Conservation (phyloP, 2,329 filamentous ascomycete species). For the Pyricularia sp. region DNA sequence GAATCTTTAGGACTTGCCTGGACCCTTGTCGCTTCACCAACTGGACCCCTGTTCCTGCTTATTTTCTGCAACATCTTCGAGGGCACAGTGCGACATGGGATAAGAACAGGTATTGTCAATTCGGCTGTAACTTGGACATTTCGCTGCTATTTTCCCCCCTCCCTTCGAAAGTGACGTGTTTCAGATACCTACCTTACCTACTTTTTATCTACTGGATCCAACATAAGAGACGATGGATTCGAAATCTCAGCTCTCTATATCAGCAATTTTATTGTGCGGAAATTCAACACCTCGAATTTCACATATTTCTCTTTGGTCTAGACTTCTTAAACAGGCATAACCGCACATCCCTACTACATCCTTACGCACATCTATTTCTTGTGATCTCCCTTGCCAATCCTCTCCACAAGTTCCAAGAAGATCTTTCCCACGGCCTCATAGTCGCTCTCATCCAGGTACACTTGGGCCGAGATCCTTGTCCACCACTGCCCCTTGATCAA, state of each 20-base stretch:
- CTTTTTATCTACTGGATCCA: no score
- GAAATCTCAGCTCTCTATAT: not conserved
- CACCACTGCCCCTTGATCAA: slow-evolving; percentile 51
- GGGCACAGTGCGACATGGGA: not conserved
- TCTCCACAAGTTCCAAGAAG: slow-evolving; percentile 21
- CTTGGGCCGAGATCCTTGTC: slow-evolving; percentile 64
- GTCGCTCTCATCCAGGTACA: slow-evolving; percentile 70
- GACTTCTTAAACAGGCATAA: not conserved
- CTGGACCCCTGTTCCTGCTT: not conserved
- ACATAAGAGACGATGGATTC: not conserved
- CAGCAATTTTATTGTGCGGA: not conserved
- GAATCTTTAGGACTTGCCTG: not conserved
- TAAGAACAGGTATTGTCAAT: not conserved
- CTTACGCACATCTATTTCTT: not conserved
- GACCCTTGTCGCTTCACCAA: not conserved
- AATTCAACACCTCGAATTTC: not conserved
- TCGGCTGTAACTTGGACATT: not conserved
- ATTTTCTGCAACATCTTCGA: not conserved
- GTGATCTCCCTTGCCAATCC: slow-evolving; percentile 7
- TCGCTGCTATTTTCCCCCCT: no score
- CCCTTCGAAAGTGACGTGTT: no score
- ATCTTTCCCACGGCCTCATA: slow-evolving; percentile 55
- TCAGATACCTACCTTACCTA: no score
- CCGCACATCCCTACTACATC: not conserved
- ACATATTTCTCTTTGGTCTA: not conserved